Percentiles rank a stretch among this genome's conserved stretches.
These are phyloP conservation scores for Gyrodon lividus DNA, from an alignment of 768 basidiomycete genomes.

Conservation along the genomic window DNA sequence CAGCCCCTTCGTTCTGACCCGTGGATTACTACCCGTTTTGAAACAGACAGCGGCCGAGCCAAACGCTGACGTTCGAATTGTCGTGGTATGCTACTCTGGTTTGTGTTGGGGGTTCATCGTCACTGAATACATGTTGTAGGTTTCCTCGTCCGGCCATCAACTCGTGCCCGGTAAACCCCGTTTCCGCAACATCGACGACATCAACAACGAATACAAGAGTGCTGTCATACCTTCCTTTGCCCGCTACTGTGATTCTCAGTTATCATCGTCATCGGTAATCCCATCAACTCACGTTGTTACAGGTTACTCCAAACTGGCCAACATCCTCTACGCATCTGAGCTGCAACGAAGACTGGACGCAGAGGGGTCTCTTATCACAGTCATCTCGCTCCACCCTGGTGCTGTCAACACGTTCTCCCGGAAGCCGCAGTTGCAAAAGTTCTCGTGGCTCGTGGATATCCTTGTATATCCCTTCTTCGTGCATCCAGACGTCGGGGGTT, in stretches of 20 bases:
- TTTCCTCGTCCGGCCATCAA: constrained; percentile 32
- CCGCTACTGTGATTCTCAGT: constrained; percentile 35
- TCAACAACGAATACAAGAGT: constrained; percentile 36
- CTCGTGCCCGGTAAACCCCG: constrained; percentile 15
- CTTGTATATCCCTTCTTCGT: constrained; percentile 21
- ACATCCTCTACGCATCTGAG: constrained; percentile 47
- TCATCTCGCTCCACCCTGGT: constrained; percentile 31
- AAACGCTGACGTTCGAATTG: constrained; percentile 57
- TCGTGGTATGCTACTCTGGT: constrained; percentile 43
- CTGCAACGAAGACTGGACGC: constrained; percentile 44
- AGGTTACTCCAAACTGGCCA: constrained; percentile 54
- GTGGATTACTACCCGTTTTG: constrained; percentile 52
- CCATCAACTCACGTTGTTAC: neutral
- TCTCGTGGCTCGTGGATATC: too few relatives aligned
- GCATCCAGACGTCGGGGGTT: constrained; percentile 23
- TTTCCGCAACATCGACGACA: constrained; percentile 34
- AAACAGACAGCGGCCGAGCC: constrained; percentile 45
- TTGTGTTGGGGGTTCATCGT: neutral
- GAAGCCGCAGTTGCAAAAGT: constrained; percentile 15
- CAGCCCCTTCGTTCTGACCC: constrained; percentile 55
- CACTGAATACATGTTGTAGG: constrained; percentile 19
- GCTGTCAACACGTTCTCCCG: constrained; percentile 30
- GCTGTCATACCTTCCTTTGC: constrained; percentile 13
- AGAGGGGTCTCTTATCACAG: constrained; percentile 28
- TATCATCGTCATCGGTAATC: neutral